A percentile compares a stretch with the other conserved stretches of the same genome.
Conservation (phyloP, 352 stramenopile species). For the Nothophytophthora sp. region DNA sequence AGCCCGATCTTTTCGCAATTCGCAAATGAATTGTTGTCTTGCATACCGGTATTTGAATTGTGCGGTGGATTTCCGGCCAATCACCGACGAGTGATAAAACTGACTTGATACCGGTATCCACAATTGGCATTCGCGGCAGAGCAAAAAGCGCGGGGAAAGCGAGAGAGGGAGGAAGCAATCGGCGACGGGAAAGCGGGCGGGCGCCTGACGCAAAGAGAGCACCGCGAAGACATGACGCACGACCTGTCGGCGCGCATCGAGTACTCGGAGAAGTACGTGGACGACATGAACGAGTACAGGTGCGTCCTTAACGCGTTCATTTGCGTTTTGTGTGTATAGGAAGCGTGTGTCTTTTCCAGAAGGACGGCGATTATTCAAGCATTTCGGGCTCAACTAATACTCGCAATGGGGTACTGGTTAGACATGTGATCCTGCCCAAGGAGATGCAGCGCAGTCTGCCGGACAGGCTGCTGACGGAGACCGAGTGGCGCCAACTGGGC, state of each 20-base stretch:
- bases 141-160: slow-evolving; percentile 6
- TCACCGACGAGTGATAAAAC: too few species aligned
- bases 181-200: neutral
- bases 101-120: neutral
- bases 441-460: slow-evolving; percentile 97
- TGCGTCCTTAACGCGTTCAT: slow-evolving; percentile 22
- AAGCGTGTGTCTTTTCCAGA: neutral
- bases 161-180: slow-evolving; percentile 6
- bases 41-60: too few species aligned
- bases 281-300: slow-evolving; percentile 94
- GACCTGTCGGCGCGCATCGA: slow-evolving; percentile 92
- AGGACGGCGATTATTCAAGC: slow-evolving; percentile 1
- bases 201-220: slow-evolving; percentile 5
- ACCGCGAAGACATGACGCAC: slow-evolving; percentile 59
- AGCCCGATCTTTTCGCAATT: neutral
- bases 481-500: slow-evolving; percentile 97
- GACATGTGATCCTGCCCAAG: slow-evolving; percentile 98
- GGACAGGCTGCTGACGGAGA: slow-evolving; percentile 95
- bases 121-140: neutral
- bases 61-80: slow-evolving; percentile 13
- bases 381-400: neutral
- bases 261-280: slow-evolving; percentile 96
- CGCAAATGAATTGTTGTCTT: slow-evolving; percentile 4
- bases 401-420: slow-evolving; percentile 14
- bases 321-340: neutral